phyloP scores from a whole-genome alignment of 2,329 filamentous ascomycete genomes.

The Colletotrichum musae region DNA sequence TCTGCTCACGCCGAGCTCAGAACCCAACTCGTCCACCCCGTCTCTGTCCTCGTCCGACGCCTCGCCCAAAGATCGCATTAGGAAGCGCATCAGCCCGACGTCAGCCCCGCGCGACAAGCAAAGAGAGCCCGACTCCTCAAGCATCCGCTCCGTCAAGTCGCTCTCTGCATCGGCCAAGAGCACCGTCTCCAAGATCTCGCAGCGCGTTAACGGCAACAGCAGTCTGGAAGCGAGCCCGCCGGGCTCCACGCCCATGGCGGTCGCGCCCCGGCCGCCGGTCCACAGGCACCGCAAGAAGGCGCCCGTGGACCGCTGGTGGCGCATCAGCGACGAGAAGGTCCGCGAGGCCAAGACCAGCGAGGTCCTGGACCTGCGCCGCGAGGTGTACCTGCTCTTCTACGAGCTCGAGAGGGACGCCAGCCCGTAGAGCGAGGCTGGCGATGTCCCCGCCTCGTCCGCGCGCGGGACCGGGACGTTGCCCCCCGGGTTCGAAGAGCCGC shows the following conservation, averaged over 20 bases:
- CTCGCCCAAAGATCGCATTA: conserved; percentile 43
- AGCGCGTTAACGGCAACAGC: conserved; percentile 49
- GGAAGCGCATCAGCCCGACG: conserved; percentile 33
- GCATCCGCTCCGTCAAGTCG: conserved; percentile 70
- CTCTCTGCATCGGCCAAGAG: conserved; percentile 71
- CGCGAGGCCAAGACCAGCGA: conserved; percentile 95
- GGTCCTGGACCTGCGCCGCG: conserved; percentile 92
- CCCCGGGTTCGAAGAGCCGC: conserved; percentile 21
- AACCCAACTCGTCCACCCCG: conserved; percentile 53
- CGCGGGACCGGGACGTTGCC: conserved; percentile 31
- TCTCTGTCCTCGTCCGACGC: conserved; percentile 54
- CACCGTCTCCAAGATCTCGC: conserved; percentile 64
- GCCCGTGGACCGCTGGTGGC: conserved; percentile 88
- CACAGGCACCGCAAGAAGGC: conserved; percentile 67
- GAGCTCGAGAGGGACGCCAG: conserved; percentile 76
- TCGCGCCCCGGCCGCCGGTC: conserved; percentile 37
- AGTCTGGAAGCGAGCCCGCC: conserved; percentile 42
- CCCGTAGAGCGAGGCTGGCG: conserved; percentile 43
- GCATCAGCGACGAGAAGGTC: conserved; percentile 96
- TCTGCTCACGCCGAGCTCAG: conserved; percentile 57
- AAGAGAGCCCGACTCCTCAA: conserved; percentile 65
- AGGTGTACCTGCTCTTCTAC: conserved; percentile 97
- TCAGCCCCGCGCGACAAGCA: conserved; percentile 51
- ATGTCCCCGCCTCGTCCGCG: conserved; percentile 14
- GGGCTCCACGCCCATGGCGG: conserved; percentile 43